Percentiles rank a stretch among this genome's conserved stretches.
Conservation (phyloP, 2,329 filamentous ascomycete species). For the Alternaria panax region DNA sequence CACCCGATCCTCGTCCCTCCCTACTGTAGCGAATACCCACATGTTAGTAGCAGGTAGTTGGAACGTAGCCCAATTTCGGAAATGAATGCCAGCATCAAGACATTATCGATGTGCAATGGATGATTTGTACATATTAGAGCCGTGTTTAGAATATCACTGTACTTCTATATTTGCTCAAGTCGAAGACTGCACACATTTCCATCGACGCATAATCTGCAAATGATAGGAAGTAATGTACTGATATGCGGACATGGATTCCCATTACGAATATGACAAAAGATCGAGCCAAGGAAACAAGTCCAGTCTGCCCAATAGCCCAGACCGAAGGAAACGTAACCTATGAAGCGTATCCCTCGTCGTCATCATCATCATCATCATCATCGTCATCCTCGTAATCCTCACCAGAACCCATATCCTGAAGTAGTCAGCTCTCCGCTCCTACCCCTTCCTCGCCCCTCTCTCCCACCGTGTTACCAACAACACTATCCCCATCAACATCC, state of each 20-base stretch:
- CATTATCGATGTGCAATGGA: conserved; percentile 30
- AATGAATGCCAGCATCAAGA: conserved; percentile 34
- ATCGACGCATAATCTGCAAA: too few relatives aligned
- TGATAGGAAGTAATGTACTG: not conserved
- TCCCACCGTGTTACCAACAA: conserved; percentile 5
- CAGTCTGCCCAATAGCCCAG: not conserved
- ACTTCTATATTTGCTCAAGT: conserved; percentile 32
- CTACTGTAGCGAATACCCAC: conserved; percentile 19
- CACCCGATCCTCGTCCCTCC: conserved; percentile 17
- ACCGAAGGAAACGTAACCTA: not conserved
- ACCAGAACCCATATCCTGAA: conserved; percentile 26
- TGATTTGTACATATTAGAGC: conserved; percentile 47
- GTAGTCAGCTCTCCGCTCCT: conserved; percentile 28
- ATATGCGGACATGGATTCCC: not conserved
- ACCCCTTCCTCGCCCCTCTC: conserved; percentile 13
- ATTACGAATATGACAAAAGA: not conserved
- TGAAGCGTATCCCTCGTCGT: not conserved
- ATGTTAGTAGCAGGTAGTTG: conserved; percentile 17
- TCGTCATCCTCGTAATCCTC: conserved; percentile 4
- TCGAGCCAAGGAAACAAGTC: not conserved
- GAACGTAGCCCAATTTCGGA: conserved; percentile 23
- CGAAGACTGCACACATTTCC: too few relatives aligned
- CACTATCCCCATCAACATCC: conserved; percentile 40
- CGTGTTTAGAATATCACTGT: conserved; percentile 50
- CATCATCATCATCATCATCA: not conserved